Percentiles rank a stretch among this genome's conserved stretches.
These are phyloP conservation scores for Phalaenopsis equestris DNA, from an alignment of 106 monocot genomes.

Conservation along the genomic window DNA sequence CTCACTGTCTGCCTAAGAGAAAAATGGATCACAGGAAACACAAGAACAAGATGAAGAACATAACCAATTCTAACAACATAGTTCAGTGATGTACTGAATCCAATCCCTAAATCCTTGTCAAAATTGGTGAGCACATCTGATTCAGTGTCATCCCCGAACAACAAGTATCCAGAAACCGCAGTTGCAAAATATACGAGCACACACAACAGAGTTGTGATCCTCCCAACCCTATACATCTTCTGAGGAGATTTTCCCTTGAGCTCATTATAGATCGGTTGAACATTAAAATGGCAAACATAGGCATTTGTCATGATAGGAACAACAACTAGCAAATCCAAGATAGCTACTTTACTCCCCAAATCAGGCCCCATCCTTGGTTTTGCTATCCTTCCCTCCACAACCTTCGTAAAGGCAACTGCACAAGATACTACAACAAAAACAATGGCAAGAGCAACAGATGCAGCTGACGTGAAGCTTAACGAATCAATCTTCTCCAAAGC, in stretches of 20 bases:
- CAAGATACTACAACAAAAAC: slow-evolving; percentile 22
- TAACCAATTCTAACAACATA: slow-evolving; percentile 76
- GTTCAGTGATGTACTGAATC: slow-evolving; percentile 49
- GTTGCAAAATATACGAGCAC: slow-evolving; percentile 58
- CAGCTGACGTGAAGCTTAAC: slow-evolving; percentile 59
- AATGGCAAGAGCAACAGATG: slow-evolving; percentile 25
- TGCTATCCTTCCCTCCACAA: slow-evolving; percentile 27
- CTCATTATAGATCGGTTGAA: slow-evolving; percentile 44
- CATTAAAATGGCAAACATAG: slow-evolving; percentile 83
- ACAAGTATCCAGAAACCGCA: slow-evolving; percentile 65
- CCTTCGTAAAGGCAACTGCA: slow-evolving; percentile 9
- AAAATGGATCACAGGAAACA: slow-evolving; percentile 85
- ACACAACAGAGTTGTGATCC: slow-evolving; percentile 52
- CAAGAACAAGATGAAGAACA: slow-evolving; percentile 73
- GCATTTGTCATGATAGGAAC: slow-evolving; percentile 49
- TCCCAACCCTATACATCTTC: slow-evolving; percentile 65
- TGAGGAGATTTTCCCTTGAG: slow-evolving; percentile 34
- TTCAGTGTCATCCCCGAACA: slow-evolving; percentile 73
- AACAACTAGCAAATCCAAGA: slow-evolving; percentile 27
- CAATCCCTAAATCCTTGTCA: slow-evolving; percentile 48
- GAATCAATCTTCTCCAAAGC: slow-evolving; percentile 78
- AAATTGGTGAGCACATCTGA: slow-evolving; percentile 78
- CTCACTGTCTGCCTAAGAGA: slow-evolving; percentile 69
- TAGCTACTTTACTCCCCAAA: slow-evolving; percentile 36
- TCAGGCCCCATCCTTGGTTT: slow-evolving; percentile 62